Evolutionary conservation across 768 basidiomycete species (phyloP).

Genomic region (Macrolepiota fuliginosa): DNA sequence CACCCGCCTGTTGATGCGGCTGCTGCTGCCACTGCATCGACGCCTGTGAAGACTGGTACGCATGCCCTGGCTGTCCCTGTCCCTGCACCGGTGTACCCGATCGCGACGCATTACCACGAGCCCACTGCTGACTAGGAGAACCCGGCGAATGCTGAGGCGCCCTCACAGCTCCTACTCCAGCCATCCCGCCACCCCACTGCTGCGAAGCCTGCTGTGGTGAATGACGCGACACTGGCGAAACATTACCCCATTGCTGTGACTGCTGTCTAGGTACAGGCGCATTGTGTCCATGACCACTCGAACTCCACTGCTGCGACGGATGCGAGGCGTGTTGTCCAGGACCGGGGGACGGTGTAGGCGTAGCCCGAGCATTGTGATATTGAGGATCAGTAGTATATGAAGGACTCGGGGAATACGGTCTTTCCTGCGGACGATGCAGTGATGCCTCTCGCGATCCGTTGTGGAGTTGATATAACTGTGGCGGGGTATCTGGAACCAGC

Average conservation of each 20-base stretch:
- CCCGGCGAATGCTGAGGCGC: not conserved
- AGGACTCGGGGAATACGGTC: constrained; percentile 35
- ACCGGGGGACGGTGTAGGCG: constrained; percentile 10
- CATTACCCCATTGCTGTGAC: constrained; percentile 12
- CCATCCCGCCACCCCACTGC: not conserved
- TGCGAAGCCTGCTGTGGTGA: constrained; percentile 6
- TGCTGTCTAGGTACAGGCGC: constrained; percentile 13
- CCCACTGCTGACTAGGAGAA: constrained; percentile 6
- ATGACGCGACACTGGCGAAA: constrained; percentile 5
- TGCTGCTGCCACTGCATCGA: constrained; percentile 17
- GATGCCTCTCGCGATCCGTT: constrained; percentile 56
- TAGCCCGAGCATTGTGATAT: constrained; percentile 13
- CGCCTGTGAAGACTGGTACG: not conserved
- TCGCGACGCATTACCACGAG: not conserved
- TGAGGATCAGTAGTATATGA: constrained; percentile 20
- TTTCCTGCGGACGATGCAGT: constrained; percentile 55
- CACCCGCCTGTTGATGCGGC: constrained; percentile 11
- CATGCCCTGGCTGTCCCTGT: not conserved
- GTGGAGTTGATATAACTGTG: constrained; percentile 36
- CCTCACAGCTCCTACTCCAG: not conserved
- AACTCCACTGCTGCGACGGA: constrained; percentile 11
- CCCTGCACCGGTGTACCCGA: constrained; percentile 7
- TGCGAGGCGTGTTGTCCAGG: constrained; percentile 13
- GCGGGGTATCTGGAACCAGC: constrained; percentile 37
- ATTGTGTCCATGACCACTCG: constrained; percentile 10